Base-by-base conservation (phyloP, 768 basidiomycete species). In the Auriscalpium vulgare region DNA sequence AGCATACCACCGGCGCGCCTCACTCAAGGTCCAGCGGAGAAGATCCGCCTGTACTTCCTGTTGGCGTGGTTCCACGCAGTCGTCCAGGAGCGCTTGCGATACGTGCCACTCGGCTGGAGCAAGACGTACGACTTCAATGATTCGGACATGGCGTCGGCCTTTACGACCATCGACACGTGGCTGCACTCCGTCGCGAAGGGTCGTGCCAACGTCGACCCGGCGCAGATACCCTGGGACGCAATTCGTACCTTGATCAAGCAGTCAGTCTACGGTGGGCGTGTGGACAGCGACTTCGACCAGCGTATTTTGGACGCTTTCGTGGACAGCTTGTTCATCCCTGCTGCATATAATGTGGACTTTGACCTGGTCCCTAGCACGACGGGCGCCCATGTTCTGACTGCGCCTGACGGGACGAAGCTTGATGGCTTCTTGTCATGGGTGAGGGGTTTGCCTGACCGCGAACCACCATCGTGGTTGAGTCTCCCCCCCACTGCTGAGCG, bases 61-160 rank as follows among this genome's bases (percentile, higher is more conserved):
- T 81, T 98, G 35, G 91, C 97, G 1, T 99, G 95, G 95, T 97
- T 98, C 87, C 97, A 99, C 65, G 95, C 97, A 11, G 84, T 98
- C 17, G 87, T 98, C 1, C 95, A 97, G 72, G 97, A 98, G 70
- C 91, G 97, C 59, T 77, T 98, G 11, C 90, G 95, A 44, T 99
- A 97, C 69, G 90, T 87, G 9, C 97, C 97, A 7, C 75, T 99
- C 14, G 95, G 97, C 0, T 99, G 95, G 94, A 95, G 88, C 68
- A 92, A 97, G 72, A 78, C 79, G 0, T 98, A 98, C 72, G 97
- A 98, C 69, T 98, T 98, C 82, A 99, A 99, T 71, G 95, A 98
- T 68, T 97, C 95, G 5, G 97, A 99, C 67, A 89, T 97, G 81
- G 82, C 88, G 14, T 88, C 95, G 10, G 95, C 95, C 1, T 88